Evolutionary conservation across 2,329 filamentous ascomycete genomes (phyloP).

Genomic region (Aspergillus latus): DNA sequence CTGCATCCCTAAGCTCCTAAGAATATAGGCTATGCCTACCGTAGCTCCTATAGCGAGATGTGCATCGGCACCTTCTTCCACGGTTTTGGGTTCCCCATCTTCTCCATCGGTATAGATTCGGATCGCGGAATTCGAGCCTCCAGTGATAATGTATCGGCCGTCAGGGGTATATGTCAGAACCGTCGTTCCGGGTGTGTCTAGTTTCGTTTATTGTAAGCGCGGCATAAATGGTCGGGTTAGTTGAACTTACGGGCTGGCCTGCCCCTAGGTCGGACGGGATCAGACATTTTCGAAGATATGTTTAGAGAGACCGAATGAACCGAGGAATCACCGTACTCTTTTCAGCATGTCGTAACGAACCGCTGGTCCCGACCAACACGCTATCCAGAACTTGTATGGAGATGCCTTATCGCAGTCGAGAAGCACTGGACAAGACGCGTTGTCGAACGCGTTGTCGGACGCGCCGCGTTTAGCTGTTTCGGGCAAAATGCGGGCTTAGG

Average conservation of each 20-base stretch:
- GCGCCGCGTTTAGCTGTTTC: conserved; percentile 22
- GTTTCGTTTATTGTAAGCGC: background rate
- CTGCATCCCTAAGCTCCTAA: background rate
- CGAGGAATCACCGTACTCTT: conserved; percentile 7
- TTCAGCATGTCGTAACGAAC: conserved; percentile 6
- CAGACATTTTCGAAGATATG: conserved; percentile 31
- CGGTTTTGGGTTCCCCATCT: conserved; percentile 86
- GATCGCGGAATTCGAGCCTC: conserved; percentile 89
- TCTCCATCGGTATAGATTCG: conserved; percentile 89
- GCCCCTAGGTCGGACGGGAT: conserved; percentile 39
- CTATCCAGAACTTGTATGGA: background rate
- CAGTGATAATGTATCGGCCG: conserved; percentile 82
- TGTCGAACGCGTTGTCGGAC: background rate
- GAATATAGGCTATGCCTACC: conserved; percentile 39
- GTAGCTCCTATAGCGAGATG: conserved; percentile 76
- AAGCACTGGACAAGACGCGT: background rate
- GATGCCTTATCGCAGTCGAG: background rate
- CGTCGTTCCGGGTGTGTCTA: conserved; percentile 81
- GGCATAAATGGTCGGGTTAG: background rate
- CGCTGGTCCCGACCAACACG: no score
- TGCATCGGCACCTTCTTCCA: conserved; percentile 86
- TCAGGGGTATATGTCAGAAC: conserved; percentile 87
- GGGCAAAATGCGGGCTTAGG: conserved; percentile 32
- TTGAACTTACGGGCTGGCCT: conserved; percentile 49
- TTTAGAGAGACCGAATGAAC: conserved; percentile 6